Percentiles rank a stretch among this genome's conserved stretches.
Conservation (phyloP, 2,329 filamentous ascomycete species). For the Microdochium paspali region DNA sequence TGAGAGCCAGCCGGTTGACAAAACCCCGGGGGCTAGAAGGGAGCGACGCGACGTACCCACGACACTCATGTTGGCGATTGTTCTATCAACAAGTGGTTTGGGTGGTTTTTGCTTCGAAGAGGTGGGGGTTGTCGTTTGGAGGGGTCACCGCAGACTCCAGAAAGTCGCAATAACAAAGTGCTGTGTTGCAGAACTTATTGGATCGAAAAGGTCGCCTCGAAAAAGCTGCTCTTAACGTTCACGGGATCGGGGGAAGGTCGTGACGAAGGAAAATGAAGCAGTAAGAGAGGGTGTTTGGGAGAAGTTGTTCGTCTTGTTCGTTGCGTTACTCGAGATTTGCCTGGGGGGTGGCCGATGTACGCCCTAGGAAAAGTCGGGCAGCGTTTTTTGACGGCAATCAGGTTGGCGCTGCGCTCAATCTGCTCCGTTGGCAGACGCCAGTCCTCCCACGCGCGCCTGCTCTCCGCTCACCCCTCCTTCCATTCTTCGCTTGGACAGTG, state of each 20-base stretch:
- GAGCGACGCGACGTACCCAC: constrained; percentile 34
- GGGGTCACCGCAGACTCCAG: not conserved
- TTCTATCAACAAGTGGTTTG: constrained; percentile 5
- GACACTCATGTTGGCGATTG: constrained; percentile 40
- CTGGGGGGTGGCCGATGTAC: not conserved
- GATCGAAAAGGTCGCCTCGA: not conserved
- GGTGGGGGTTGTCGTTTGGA: not conserved
- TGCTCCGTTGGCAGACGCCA: not conserved
- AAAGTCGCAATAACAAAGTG: not conserved
- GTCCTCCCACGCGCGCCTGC: not conserved
- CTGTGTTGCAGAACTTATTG: too few species aligned
- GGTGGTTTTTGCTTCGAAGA: not conserved
- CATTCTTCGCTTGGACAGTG: not conserved
- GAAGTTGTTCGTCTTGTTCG: not conserved
- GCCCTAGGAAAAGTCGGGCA: not conserved
- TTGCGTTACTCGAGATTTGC: not conserved
- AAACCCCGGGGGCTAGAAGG: not conserved
- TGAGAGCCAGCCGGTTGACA: too few species aligned
- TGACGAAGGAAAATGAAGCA: not conserved
- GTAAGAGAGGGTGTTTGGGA: not conserved
- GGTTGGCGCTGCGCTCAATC: not conserved
- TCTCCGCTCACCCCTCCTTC: not conserved
- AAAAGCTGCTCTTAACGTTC: not conserved
- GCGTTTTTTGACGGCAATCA: not conserved
- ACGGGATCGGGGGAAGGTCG: not conserved